Evolutionary conservation across 108 stramenopile genomes (phyloP).

Genomic region (Nitzschia sp.): DNA sequence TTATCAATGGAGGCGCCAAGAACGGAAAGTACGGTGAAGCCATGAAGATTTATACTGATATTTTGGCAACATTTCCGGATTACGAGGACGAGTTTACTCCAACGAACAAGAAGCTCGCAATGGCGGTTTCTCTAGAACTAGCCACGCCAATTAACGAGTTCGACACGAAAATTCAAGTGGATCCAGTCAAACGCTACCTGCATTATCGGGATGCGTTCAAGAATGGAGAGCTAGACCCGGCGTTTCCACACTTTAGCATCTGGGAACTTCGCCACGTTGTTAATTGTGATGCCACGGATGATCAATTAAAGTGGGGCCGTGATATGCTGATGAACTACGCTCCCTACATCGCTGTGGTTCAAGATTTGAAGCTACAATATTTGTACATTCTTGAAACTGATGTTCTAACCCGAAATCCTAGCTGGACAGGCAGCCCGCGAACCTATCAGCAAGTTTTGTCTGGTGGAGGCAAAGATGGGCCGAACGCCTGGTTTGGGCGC

Average conservation of each 20-base stretch:
- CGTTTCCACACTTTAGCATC: slow-evolving; percentile 38
- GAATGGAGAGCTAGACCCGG: slow-evolving; percentile 51
- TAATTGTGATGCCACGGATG: slow-evolving; percentile 46
- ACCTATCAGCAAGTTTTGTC: slow-evolving; percentile 44
- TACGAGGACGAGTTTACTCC: slow-evolving; percentile 10
- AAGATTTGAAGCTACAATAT: slow-evolving; percentile 36
- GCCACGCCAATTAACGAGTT: slow-evolving; percentile 27
- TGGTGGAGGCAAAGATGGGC: slow-evolving; percentile 41
- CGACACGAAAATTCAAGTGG: slow-evolving; percentile 34
- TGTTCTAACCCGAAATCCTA: slow-evolving; percentile 35
- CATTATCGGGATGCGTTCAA: slow-evolving; percentile 55
- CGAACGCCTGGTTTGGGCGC: slow-evolving; percentile 55
- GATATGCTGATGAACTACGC: slow-evolving; percentile 49
- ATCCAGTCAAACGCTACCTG: slow-evolving; percentile 53
- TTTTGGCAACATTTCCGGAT: slow-evolving; percentile 11
- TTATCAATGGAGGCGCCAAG: slow-evolving; percentile 38
- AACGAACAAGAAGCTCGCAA: slow-evolving; percentile 31
- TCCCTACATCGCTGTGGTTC: slow-evolving; percentile 38
- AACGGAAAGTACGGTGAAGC: slow-evolving; percentile 38
- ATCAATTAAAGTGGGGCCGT: slow-evolving; percentile 53
- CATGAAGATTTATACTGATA: slow-evolving; percentile 26
- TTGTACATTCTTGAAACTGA: slow-evolving; percentile 43
- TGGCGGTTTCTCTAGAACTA: slow-evolving; percentile 45
- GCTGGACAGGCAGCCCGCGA: slow-evolving; percentile 33
- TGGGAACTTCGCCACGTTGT: slow-evolving; percentile 51